Evolutionary conservation across 805 yeast genomes (phyloP).

Genomic region (Monosporozyma unispora): DNA sequence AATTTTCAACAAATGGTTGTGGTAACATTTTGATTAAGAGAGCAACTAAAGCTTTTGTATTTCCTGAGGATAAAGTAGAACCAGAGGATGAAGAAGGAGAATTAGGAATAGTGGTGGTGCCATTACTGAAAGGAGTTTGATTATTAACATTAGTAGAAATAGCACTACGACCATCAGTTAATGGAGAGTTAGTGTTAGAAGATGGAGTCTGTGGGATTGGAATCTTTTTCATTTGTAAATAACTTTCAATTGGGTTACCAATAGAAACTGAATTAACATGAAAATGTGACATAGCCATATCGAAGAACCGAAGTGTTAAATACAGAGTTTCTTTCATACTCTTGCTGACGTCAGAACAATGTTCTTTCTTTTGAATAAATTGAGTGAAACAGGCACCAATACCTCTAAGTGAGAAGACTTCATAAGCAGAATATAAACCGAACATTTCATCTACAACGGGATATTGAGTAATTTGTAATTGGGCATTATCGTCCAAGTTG

Average conservation of each 20-base stretch:
- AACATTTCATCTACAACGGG: slow-evolving; percentile 21
- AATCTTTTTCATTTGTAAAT: slow-evolving; percentile 13
- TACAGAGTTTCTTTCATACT: slow-evolving; percentile 32
- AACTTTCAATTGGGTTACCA: slow-evolving; percentile 22
- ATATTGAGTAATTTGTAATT: neutral
- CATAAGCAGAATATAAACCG: slow-evolving; percentile 26
- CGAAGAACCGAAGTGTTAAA: slow-evolving; percentile 24
- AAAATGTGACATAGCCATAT: slow-evolving; percentile 19
- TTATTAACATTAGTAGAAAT: neutral
- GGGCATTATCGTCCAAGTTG: neutral
- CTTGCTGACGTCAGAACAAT: slow-evolving; percentile 30
- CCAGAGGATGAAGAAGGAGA: neutral
- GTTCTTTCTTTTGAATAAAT: slow-evolving; percentile 3
- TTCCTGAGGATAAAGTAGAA: neutral
- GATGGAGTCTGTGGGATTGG: slow-evolving; percentile 19
- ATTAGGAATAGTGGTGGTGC: neutral
- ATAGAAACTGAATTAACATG: slow-evolving; percentile 16
- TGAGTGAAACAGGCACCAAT: slow-evolving; percentile 21
- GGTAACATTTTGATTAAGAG: slow-evolving; percentile 17
- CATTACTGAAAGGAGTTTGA: neutral
- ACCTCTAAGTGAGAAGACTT: slow-evolving; percentile 24
- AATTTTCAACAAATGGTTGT: slow-evolving; percentile 16
- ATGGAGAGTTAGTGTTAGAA: slow-evolving; percentile 8
- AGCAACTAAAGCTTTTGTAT: slow-evolving; percentile 6
- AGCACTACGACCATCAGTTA: neutral